These are phyloP conservation scores for Suillus subluteus DNA, from an alignment of 768 basidiomycete species.

Conservation along the genomic window DNA sequence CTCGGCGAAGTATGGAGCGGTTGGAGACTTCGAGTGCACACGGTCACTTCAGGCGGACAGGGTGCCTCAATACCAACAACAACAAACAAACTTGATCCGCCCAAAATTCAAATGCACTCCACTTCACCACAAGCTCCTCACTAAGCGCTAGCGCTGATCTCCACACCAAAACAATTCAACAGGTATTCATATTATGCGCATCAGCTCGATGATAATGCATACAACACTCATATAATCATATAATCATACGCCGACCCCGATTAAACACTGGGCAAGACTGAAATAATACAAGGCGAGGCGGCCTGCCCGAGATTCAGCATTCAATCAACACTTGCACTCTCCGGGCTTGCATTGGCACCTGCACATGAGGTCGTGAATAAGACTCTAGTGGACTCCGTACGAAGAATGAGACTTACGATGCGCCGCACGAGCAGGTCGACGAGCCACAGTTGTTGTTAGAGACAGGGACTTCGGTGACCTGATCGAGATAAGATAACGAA, in stretches of 20 bases:
- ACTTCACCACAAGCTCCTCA: no score
- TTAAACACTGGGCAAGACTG: not conserved
- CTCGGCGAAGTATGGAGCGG: no score
- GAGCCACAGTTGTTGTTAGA: constrained; percentile 2
- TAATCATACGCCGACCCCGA: no score
- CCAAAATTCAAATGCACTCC: no score
- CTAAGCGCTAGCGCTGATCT: no score
- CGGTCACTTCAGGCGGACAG: no score
- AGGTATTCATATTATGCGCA: not conserved
- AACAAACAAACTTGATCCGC: no score
- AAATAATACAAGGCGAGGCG: not conserved
- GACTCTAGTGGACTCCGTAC: not conserved
- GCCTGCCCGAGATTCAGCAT: not conserved
- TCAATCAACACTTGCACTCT: constrained; percentile 3
- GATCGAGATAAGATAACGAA: not conserved
- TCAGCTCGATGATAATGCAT: not conserved
- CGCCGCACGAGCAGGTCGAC: not conserved
- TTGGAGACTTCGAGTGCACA: no score
- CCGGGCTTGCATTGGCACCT: constrained; percentile 3
- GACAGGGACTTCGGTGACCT: not conserved
- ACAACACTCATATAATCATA: not conserved
- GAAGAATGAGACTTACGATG: not conserved
- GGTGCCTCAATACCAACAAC: no score
- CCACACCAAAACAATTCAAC: no score
- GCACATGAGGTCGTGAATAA: not conserved